Conservation (phyloP, 2,329 filamentous ascomycete species). For the Trichoderma koningii region DNA sequence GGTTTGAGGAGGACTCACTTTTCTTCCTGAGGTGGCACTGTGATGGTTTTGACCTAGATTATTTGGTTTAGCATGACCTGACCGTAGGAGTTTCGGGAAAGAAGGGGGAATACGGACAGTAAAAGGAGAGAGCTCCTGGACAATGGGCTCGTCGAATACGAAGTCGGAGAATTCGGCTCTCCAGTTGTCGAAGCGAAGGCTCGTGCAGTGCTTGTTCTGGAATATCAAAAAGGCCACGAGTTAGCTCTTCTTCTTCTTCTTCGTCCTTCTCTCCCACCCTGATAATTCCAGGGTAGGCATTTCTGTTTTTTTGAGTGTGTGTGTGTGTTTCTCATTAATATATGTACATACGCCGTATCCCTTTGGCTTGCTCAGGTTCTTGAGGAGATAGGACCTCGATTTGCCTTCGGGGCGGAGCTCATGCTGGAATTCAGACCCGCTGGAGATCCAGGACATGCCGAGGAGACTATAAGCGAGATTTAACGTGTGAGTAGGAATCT, state of each 20-base stretch:
- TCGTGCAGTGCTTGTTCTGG: slow-evolving; percentile 25
- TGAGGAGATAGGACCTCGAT: slow-evolving; percentile 22
- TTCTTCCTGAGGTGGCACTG: slow-evolving; percentile 19
- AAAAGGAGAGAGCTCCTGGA: slow-evolving; percentile 24
- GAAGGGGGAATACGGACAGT: slow-evolving; percentile 1
- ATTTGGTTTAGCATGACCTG: neutral
- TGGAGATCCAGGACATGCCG: slow-evolving; percentile 25
- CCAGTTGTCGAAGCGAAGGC: slow-evolving; percentile 25
- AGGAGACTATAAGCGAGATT: slow-evolving; percentile 14
- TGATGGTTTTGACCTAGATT: slow-evolving; percentile 18
- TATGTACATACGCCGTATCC: slow-evolving; percentile 23
- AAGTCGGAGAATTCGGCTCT: slow-evolving; percentile 22
- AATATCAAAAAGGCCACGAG: neutral
- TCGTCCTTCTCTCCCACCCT: too few relatives aligned
- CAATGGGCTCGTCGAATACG: slow-evolving; percentile 24
- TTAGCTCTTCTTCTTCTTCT: neutral
- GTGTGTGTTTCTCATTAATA: neutral
- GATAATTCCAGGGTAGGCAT: neutral
- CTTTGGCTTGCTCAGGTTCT: slow-evolving; percentile 25
- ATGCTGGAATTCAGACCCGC: slow-evolving; percentile 24
- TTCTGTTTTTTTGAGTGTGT: neutral
- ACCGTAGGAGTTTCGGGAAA: too few relatives aligned
- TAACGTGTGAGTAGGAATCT: slow-evolving; percentile 21
- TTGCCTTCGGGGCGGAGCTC: slow-evolving; percentile 21
- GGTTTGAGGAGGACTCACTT: neutral